phyloP scores from a whole-genome alignment of 371 early-diverging fungal genomes.

The Circinella minor region DNA sequence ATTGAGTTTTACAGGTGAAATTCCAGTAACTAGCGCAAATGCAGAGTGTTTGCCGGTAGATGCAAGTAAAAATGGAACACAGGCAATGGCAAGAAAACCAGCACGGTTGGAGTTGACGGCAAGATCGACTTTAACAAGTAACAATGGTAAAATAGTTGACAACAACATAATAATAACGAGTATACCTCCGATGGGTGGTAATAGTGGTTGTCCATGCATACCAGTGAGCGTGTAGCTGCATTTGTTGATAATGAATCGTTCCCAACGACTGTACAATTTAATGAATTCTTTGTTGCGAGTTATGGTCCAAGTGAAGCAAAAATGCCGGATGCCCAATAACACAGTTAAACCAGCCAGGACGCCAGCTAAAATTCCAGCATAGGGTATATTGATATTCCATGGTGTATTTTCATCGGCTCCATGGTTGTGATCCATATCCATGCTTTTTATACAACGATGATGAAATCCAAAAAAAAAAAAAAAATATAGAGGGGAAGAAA shows the following conservation, averaged over 20 bases:
- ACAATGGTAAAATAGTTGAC: conserved; percentile 42
- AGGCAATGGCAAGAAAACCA: conserved; percentile 55
- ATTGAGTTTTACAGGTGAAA: conserved; percentile 57
- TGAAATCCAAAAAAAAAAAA: not conserved
- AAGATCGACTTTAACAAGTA: conserved; percentile 48
- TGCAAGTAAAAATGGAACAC: conserved; percentile 61
- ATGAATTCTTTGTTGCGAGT: not conserved
- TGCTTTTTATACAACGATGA: not conserved
- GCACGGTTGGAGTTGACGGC: conserved; percentile 62
- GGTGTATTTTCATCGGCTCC: conserved; percentile 19
- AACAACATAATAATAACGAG: conserved; percentile 44
- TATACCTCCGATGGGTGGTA: conserved; percentile 54
- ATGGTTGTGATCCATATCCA: conserved; percentile 7
- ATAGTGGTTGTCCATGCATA: conserved; percentile 9
- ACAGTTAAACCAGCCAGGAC: conserved; percentile 22
- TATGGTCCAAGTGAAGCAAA: not conserved
- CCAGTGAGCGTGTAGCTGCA: conserved; percentile 42
- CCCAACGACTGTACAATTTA: conserved; percentile 15
- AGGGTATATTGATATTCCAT: conserved; percentile 21
- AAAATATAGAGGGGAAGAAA: not conserved
- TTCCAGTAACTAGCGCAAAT: conserved; percentile 53
- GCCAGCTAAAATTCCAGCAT: conserved; percentile 22
- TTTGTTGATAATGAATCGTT: conserved; percentile 51
- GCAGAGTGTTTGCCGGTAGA: conserved; percentile 66
- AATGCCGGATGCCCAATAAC: conserved; percentile 21